Base-by-base conservation (phyloP, 495 filamentous ascomycete genomes). In the Trichoderma reesei region DNA sequence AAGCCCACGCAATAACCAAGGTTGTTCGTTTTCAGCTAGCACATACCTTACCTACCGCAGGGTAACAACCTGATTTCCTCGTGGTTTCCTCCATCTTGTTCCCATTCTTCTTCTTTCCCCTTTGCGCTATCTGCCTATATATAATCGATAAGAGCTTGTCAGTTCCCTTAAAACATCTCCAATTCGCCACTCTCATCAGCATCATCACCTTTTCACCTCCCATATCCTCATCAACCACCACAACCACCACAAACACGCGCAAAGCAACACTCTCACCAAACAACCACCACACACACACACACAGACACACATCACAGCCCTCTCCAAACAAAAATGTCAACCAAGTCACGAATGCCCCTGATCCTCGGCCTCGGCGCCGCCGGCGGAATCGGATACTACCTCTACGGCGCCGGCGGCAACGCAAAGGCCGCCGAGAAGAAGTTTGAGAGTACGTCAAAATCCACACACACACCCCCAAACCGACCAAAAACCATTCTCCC, bases 361-460 rank as follows among this genome's bases (percentile, higher is more conserved):
- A 78, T 81, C 68, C 67, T 90, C 46, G 90, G 85, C 66, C 70
- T 85, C 60, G 82, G 79, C 14, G 87, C 82, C 51, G 88, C 82
- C 18, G 88, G 85, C 64, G 85, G 84, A 44, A 80, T 84, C 51
- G 93, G 88, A 16, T 97, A 97, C 82, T 98, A 98, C 80, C 80
- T 98, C 62, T 98, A 96, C 77, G 80, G 77, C 31, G 90, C 93
- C 1, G 92, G 92, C 61, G 94, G 94, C 41, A 81, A 88, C 72
- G 83, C 90, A n/a, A 86, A 88, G 65, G 83, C 82, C 36, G 93
- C 93, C 11, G 83, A 88, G 81, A 89, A 92, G 79, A 75, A 92
- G 65, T 80, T 89, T 67, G 90, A 96, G 79, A 81, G 94, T 96
- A 75, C 61, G 81, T 76, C n/a, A n/a, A n/a, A n/a, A n/a, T n/a